phyloP scores from a whole-genome alignment of 768 basidiomycete genomes.

The Tylopilus vinaceipallidus region DNA sequence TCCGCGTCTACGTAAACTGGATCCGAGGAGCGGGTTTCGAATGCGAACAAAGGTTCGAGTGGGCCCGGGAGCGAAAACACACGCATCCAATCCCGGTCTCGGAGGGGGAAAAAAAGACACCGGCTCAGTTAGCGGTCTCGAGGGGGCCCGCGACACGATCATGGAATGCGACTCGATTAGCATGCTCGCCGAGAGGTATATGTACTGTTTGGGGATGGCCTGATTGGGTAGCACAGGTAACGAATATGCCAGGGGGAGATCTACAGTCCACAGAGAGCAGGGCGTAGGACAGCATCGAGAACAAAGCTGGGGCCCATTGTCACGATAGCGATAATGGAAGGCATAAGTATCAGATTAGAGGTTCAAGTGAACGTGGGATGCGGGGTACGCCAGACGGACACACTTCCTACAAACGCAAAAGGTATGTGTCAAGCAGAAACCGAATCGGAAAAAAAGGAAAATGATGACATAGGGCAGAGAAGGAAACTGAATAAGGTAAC shows the following conservation, averaged over 20 bases:
- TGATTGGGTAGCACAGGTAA: conserved; percentile 20
- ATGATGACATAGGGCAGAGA: conserved; percentile 19
- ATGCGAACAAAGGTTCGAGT: not conserved
- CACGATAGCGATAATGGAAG: conserved; percentile 30
- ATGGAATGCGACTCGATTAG: conserved; percentile 5
- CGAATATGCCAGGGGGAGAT: conserved; percentile 21
- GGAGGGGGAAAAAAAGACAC: too few species aligned
- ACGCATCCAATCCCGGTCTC: too few species aligned
- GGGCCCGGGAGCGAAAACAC: too few species aligned
- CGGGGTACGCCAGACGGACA: conserved; percentile 24
- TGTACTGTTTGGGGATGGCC: too few species aligned
- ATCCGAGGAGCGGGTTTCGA: not conserved
- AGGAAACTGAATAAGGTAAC: conserved; percentile 32
- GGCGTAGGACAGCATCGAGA: conserved; percentile 23
- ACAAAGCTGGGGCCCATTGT: conserved; percentile 20
- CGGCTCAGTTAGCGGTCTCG: conserved; percentile 6
- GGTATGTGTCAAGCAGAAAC: conserved; percentile 33
- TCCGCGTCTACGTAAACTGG: conserved; percentile 10
- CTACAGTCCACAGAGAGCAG: conserved; percentile 23
- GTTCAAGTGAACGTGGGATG: conserved; percentile 32
- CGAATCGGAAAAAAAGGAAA: conserved; percentile 33
- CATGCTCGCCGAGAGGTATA: conserved; percentile 3
- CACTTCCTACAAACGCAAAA: conserved; percentile 21
- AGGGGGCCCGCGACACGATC: not conserved
- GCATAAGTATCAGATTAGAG: conserved; percentile 29